phyloP scores from a whole-genome alignment of 805 yeast species.

The Starmerella roubikii region DNA sequence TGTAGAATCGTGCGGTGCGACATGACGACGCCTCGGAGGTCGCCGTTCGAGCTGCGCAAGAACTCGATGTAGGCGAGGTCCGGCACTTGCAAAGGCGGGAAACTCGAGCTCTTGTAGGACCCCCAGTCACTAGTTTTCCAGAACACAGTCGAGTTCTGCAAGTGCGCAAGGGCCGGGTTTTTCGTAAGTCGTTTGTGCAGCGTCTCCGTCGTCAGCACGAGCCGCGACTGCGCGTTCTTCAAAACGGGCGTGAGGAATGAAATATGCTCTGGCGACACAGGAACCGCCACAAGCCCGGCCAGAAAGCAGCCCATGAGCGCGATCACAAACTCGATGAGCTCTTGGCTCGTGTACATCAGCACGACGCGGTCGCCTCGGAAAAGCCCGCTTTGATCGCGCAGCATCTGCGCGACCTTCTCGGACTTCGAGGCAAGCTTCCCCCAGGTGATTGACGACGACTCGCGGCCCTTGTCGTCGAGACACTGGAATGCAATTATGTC shows the following conservation, averaged over 20 bases:
- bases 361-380: conserved; percentile 76
- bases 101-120: conserved; percentile 41
- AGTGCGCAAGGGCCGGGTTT: conserved; percentile 4
- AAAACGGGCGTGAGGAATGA: conserved; percentile 25
- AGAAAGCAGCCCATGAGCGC: conserved; percentile 84
- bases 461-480: conserved; percentile 72
- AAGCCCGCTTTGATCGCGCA: conserved; percentile 55
- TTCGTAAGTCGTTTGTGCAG: conserved; percentile 65
- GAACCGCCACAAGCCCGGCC: conserved; percentile 91
- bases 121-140: conserved; percentile 89
- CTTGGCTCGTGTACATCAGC: conserved; percentile 68
- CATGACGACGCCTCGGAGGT: conserved; percentile 82
- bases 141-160: conserved; percentile 30
- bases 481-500: conserved; percentile 59
- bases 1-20: conserved; percentile 78
- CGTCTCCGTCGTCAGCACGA: conserved; percentile 68
- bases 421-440: conserved; percentile 72
- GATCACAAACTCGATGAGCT: conserved; percentile 70
- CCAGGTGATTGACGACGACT: conserved; percentile 66
- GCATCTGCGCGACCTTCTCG: conserved; percentile 76
- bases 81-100: conserved; percentile 57
- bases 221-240: conserved; percentile 57
- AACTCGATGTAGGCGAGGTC: conserved; percentile 90
- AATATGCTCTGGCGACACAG: conserved; percentile 52
- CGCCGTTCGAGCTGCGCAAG: conserved; percentile 80